Evolutionary conservation across 2,329 filamentous ascomycete species (phyloP).

Genomic region (Ambrosiella xylebori): DNA sequence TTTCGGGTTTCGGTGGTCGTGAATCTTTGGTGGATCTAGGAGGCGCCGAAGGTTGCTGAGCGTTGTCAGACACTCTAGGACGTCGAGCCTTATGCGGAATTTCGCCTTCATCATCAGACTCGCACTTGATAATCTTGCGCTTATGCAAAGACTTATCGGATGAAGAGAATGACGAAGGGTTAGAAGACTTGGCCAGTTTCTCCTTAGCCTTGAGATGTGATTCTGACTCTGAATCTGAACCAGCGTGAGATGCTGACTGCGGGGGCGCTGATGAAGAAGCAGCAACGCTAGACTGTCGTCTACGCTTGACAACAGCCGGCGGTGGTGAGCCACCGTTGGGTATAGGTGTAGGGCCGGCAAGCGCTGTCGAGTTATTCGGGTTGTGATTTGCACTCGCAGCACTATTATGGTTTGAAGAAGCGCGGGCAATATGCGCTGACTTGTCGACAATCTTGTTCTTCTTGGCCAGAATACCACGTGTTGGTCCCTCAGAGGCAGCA

Average conservation of each 20-base stretch:
- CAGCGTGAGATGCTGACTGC: conserved; percentile 19
- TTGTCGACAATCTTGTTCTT: conserved; percentile 9
- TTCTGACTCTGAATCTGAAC: conserved; percentile 39
- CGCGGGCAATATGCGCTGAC: neutral
- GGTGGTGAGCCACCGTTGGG: conserved; percentile 6
- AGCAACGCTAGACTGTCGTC: conserved; percentile 7
- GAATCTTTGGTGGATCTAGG: conserved; percentile 4
- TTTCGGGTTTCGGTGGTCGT: conserved; percentile 5
- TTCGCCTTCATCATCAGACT: conserved; percentile 42
- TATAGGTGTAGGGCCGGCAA: neutral
- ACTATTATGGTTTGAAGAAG: neutral
- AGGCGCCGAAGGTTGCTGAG: conserved; percentile 12
- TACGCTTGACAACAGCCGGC: conserved; percentile 1
- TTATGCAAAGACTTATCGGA: conserved; percentile 22
- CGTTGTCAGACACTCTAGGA: conserved; percentile 21
- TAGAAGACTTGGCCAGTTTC: conserved; percentile 30
- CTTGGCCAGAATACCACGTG: conserved; percentile 7
- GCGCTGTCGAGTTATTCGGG: neutral
- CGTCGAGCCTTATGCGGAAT: conserved; percentile 33
- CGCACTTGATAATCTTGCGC: conserved; percentile 34
- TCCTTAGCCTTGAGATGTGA: conserved; percentile 29
- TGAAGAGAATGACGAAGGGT: neutral
- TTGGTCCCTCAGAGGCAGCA: neutral
- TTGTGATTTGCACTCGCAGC: neutral
- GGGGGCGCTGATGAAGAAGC: neutral